Base-by-base conservation (phyloP, 164 flowering plant genomes). In the Chloranthus sessilifolius region DNA sequence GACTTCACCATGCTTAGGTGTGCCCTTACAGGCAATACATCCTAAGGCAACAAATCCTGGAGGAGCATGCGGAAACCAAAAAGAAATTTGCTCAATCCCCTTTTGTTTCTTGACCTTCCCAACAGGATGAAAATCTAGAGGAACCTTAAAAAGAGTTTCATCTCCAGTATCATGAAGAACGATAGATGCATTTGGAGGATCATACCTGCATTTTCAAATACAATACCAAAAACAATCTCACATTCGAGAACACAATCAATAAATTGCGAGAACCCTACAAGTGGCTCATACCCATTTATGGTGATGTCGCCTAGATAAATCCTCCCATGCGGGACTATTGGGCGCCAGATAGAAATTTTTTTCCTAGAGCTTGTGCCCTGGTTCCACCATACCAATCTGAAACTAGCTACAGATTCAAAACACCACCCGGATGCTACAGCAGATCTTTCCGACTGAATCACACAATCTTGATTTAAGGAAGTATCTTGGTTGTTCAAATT, bases 11-110 rank as follows among this genome's bases (percentile, higher is more conserved):
- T 58, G 71, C 65, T 82, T 86, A 52, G 90, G 99, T 24, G 70
- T 43, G 28, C 88, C 77, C 61, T 80, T 94, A 52, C 79, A 74
- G 38, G 97, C 97, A 52, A 89, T 55, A 72, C 99, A 94, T 50
- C 99, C 99, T 52, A 94, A 62, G 42, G 96, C 58, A 46, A 87
- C 87, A 77, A 71, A 94, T 14, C 97, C 99, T 20, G 96, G 92
- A 14, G 99, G 99, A 50, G 97, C 82, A 64, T 79, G 87, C 57
- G 99, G 99, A 52, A 82, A 50, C 99, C 99, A 89, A 59, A 94
- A 83, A 7, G 88, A 79, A 40, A 89, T 72, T 34, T 53, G 65
- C 38, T 94, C 97, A 33, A 69, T 36, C 59, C 85, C 87, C 54
- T 71, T 74, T 12, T 82, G 89, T 64, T 83, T 94, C 74, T 85